Base-by-base conservation (phyloP, 179 eudicot species). In the Gypsophila paniculata region DNA sequence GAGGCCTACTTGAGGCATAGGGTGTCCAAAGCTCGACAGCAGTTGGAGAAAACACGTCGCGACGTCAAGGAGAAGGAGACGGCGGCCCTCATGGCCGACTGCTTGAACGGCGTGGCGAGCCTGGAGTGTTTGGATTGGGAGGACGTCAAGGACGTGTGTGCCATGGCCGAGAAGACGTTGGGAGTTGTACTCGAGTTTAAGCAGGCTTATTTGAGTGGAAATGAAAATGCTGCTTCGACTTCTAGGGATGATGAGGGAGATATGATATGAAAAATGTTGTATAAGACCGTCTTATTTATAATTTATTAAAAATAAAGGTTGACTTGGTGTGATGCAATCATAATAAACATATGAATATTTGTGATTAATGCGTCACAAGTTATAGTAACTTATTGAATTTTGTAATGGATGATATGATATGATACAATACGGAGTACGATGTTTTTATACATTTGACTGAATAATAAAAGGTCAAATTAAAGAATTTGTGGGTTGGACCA, bases 41-140 rank as follows among this genome's bases (percentile, higher is more conserved):
- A 22, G 4, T 44, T 73, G 59, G 78, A 73, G 26, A 76, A 80
- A 66, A 1, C 71, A 2, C 55, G 4, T 42, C 21, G 10, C 0
- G 68, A 65, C 0, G 44, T 36, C 15, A 32, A 54, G 14, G 80
- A 77, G 54, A 80, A 19, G 70, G 83, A 76, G 73, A 17, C 77
- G 5, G 51, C 10, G 6, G 15, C 66, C 0, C 12, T 76, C 22
- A 32, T 76, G 68, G 44, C 23, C 57, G 53, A 71, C 0, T 36
- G 57, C 25, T 22, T 71, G 0, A 34, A 7, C 32, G 75, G 67
- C 3, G 10, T 1, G 0, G 8, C 8, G 2, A 21, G 9, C 19
- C 0, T 76, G 14, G 75, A 71, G 0, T 52, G 22, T 10, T 14
- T 76, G 26, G 21, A 21, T 10, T 26, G 34, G 68, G 12, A 44